Evolutionary conservation across 371 early-diverging fungal species (phyloP).

Genomic region (Saksenaea vasiformis): DNA sequence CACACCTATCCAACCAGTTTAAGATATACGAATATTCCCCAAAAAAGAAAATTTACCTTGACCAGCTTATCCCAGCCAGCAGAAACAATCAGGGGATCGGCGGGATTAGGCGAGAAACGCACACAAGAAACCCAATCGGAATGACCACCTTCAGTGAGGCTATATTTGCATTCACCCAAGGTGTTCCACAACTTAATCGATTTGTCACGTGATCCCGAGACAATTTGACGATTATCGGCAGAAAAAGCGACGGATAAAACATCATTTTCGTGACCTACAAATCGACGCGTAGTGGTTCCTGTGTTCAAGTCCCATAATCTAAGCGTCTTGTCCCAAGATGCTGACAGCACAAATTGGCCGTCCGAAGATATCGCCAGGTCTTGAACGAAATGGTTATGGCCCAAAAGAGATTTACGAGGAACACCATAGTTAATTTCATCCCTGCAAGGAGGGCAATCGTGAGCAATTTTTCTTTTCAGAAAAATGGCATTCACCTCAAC

Average conservation of each 20-base stretch:
- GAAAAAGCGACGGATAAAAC: conserved; percentile 94
- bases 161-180: conserved; percentile 93
- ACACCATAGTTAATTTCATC: conserved; percentile 83
- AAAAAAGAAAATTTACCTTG: conserved; percentile 65
- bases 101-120: conserved; percentile 91
- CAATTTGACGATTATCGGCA: conserved; percentile 93
- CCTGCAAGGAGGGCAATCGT: conserved; percentile 34
- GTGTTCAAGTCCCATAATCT: conserved; percentile 91
- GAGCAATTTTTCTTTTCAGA: conserved; percentile 9
- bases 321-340: conserved; percentile 95
- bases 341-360: conserved; percentile 89
- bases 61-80: conserved; percentile 95
- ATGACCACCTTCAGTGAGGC: conserved; percentile 83
- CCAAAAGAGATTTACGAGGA: conserved; percentile 74
- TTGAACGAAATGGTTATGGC: conserved; percentile 94
- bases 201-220: conserved; percentile 90
- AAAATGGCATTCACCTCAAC: conserved; percentile 5
- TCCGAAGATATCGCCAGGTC: conserved; percentile 91
- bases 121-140: conserved; percentile 93
- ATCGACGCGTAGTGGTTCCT: conserved; percentile 82
- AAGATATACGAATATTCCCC: background rate
- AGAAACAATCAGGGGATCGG: conserved; percentile 89
- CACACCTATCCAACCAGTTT: conserved; percentile 69
- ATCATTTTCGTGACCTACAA: conserved; percentile 91
- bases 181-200: conserved; percentile 97